Conservation (phyloP, 1,139 yeast genomes). For the Lodderomyces theae region DNA sequence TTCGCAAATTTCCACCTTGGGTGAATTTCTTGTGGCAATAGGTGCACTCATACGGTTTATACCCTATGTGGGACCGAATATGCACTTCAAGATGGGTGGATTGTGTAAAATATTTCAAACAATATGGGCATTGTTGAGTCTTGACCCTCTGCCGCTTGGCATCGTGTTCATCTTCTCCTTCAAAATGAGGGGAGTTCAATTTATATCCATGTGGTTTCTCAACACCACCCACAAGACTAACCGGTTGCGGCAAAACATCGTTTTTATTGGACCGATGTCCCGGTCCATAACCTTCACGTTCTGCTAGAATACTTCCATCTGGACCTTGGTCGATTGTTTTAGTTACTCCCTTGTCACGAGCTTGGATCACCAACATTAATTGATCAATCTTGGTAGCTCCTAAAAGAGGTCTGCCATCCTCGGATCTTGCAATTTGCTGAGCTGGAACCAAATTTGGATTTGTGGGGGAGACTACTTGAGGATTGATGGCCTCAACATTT, state of each 20-base stretch:
- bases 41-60: conserved; percentile 75
- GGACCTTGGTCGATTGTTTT: conserved; percentile 58
- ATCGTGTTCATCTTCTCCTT: conserved; percentile 15
- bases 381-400: conserved; percentile 91
- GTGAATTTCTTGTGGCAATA: conserved; percentile 81
- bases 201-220: conserved; percentile 55
- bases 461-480: conserved; percentile 1
- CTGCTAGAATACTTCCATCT: conserved; percentile 54
- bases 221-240: conserved; percentile 77
- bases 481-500: background rate
- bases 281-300: conserved; percentile 55
- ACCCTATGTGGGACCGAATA: conserved; percentile 73
- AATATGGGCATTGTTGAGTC: conserved; percentile 66
- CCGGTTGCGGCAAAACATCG: conserved; percentile 55
- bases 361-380: conserved; percentile 85
- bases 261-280: conserved; percentile 27
- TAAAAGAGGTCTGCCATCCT: conserved; percentile 63
- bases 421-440: conserved; percentile 45
- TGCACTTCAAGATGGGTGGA: conserved; percentile 79
- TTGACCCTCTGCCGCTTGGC: conserved; percentile 38
- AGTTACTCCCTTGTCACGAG: conserved; percentile 71
- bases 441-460: conserved; percentile 36
- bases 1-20: conserved; percentile 88
- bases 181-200: conserved; percentile 11
- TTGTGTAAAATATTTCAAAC: conserved; percentile 68